These are phyloP conservation scores for Oryza glaberrima DNA, from an alignment of 176 grass and related monocot species.

Conservation along the genomic window DNA sequence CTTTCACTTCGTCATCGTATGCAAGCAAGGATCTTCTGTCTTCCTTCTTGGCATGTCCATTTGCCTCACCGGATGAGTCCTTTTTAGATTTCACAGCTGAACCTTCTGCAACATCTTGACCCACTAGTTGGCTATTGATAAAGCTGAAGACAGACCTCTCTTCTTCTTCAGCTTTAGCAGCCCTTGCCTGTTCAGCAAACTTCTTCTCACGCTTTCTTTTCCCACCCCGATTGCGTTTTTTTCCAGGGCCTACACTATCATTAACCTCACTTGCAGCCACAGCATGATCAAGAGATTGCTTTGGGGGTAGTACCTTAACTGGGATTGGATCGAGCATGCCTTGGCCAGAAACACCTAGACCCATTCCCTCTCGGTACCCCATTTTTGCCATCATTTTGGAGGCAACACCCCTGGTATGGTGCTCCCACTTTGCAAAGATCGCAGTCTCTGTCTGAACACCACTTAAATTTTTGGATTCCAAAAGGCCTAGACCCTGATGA, in stretches of 20 bases:
- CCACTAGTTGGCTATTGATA: constrained; percentile 75
- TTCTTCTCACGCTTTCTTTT: constrained; percentile 78
- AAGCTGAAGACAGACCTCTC: constrained; percentile 76
- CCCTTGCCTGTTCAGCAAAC: constrained; percentile 66
- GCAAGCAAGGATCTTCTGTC: constrained; percentile 77
- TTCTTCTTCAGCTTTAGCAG: constrained; percentile 70
- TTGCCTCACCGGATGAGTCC: constrained; percentile 37
- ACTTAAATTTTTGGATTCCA: constrained; percentile 58
- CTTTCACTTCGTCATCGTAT: constrained; percentile 78
- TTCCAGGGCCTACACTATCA: constrained; percentile 31
- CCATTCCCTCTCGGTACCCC: constrained; percentile 95
- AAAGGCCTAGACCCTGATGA: constrained; percentile 77
- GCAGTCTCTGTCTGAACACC: constrained; percentile 83
- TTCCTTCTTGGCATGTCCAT: constrained; percentile 47
- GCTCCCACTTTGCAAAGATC: constrained; percentile 93
- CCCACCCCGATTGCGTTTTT: constrained; percentile 75
- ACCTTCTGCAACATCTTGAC: constrained; percentile 47
- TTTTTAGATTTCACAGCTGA: constrained; percentile 54
- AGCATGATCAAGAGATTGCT: constrained; percentile 88
- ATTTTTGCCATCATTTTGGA: constrained; percentile 99
- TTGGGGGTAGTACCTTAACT: constrained; percentile 79
- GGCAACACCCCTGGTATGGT: constrained; percentile 87
- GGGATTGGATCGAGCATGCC: constrained; percentile 84
- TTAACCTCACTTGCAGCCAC: constrained; percentile 46
- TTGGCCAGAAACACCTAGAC: constrained; percentile 83